Evolutionary conservation across 2,329 filamentous ascomycete genomes (phyloP), one percentile per base, ranked within the genome.

Genomic region (Purpureocillium lavendulum): DNA sequence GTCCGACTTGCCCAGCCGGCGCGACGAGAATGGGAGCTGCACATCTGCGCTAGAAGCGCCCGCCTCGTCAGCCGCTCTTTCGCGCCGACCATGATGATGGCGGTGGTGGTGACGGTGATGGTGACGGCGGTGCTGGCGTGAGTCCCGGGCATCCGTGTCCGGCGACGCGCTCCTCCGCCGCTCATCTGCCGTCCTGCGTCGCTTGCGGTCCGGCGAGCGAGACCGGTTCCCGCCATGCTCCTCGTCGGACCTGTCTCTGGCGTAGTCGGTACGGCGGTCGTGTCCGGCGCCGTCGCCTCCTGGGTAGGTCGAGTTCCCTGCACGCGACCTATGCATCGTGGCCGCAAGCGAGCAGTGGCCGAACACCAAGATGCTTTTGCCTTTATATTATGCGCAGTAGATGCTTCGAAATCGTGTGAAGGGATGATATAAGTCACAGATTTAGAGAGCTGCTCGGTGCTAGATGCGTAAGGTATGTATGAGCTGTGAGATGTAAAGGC

Each of bases 1-100:
- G 48, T 94, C 85, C 39, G 73, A 69, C 54, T 84, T 89, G 7
- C 73, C 75, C 4, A 96, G 69, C 33, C 69, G 67, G 11, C 73
- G 71, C 4, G 85, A 80, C 38, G 72, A 67, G 51, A 78, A 82
- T 0, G 88, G 88, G 9, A 94, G 69, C 46, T 40, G 13, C 2
- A 28, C 43, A 17, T 30, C 35, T 12, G 28, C 33, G 4, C 8
- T 35, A 1, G 29, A n/a, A 2, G 24, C 29, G 10, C 36, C 33
- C 7, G n/a, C 16, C 12, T 21, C 34, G 14, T n/a, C 26, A 13
- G 39, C 17, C 17, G 11, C 13, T 30, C 29, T 14, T 13, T 30
- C 29, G 6, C 12, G 6, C 29, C 29, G 29, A 21, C 30, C 28
- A 40, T 40, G 6, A 18, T 35, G 10, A n/a, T 33, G 32, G 15